Base-by-base conservation (phyloP, 257 asterid genomes). In the Anisodus acutangulus region DNA sequence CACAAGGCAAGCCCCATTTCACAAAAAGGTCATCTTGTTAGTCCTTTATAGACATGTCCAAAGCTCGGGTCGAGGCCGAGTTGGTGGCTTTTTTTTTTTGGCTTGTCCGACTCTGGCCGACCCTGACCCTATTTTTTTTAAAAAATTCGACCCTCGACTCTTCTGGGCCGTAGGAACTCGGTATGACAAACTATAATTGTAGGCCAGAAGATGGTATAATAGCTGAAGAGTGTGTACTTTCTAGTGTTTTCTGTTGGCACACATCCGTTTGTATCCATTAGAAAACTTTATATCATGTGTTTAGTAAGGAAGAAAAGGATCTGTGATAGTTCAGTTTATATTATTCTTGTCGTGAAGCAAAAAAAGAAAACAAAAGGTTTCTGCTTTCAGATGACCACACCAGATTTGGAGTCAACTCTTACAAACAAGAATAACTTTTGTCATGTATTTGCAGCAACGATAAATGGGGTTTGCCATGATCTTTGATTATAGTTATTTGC, bases 181-280 rank as follows among this genome's bases (percentile, higher is more conserved):
- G 35, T 31, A 31, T 31, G 35, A 31, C 35, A 31, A 31, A 31
- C 35, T 31, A 31, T 31, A 31, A 17, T n/a, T 71, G 37, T 71
- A 70, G 53, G 26, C 55, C 55, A 70, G 78, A 70, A 70, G 54
- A 41, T 16, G 78, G 78, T 70, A 41, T 17, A 70, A 70, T 70
- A 70, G 6, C 78, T 16, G 55, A 70, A 41, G 55, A 7, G 35
- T 69, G 54, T 39, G 35, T 41, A 69, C 31, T 17, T 39, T 37
- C 53, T 39, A 69, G 35, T 69, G 54, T 8, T 35, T 69, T 69
- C 6, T 69, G 15, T 63, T 16, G 54, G 54, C 53, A 69, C 31
- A 17, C 35, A 69, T 69, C 51, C 16, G 76, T 68, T 16, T 39
- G 11, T 69, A 67, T 49, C 22, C 74, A 35, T 67, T 67, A 67